Percentiles rank a stretch among this genome's conserved stretches.
These are phyloP conservation scores for Fusarium subtropicale DNA, from an alignment of 2,329 filamentous ascomycete species.

Conservation along the genomic window DNA sequence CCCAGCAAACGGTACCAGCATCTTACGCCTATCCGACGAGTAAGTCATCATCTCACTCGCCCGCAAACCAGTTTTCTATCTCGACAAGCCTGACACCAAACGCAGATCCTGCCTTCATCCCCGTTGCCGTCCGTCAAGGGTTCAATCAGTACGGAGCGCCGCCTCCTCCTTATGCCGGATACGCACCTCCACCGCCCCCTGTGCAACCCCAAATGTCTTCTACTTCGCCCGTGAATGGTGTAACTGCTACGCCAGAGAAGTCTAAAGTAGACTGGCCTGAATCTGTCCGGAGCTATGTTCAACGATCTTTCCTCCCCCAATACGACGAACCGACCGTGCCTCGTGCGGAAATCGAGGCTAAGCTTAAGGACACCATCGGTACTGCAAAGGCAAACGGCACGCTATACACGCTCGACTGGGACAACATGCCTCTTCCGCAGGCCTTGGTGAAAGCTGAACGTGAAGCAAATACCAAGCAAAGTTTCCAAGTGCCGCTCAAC, in stretches of 20 bases:
- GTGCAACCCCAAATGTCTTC: constrained; percentile 45
- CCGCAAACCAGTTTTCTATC: neutral
- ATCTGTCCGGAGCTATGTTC: constrained; percentile 88
- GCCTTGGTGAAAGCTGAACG: constrained; percentile 81
- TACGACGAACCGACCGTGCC: constrained; percentile 73
- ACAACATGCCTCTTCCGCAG: constrained; percentile 84
- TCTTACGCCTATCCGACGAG: constrained; percentile 56
- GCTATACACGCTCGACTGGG: constrained; percentile 84
- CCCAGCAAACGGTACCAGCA: constrained; percentile 51
- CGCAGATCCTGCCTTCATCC: constrained; percentile 67
- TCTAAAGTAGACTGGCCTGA: constrained; percentile 82
- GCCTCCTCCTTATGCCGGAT: constrained; percentile 51
- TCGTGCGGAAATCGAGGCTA: constrained; percentile 80
- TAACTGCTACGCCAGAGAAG: constrained; percentile 53
- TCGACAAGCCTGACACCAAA: constrained; percentile 41
- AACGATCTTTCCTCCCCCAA: constrained; percentile 83
- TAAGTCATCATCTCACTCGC: constrained; percentile 44
- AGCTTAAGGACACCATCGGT: constrained; percentile 87
- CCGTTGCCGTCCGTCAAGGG: constrained; percentile 71
- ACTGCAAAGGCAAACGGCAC: constrained; percentile 79
- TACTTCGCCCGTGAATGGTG: constrained; percentile 44
- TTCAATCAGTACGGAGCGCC: constrained; percentile 61
- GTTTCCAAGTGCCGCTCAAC: constrained; percentile 48
- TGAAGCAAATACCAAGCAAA: constrained; percentile 59
- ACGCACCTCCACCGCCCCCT: constrained; percentile 47